Percentiles rank a stretch among this genome's conserved stretches.
These are phyloP conservation scores for Fraxinus albicans DNA, from an alignment of 305 asterid species.

Conservation along the genomic window DNA sequence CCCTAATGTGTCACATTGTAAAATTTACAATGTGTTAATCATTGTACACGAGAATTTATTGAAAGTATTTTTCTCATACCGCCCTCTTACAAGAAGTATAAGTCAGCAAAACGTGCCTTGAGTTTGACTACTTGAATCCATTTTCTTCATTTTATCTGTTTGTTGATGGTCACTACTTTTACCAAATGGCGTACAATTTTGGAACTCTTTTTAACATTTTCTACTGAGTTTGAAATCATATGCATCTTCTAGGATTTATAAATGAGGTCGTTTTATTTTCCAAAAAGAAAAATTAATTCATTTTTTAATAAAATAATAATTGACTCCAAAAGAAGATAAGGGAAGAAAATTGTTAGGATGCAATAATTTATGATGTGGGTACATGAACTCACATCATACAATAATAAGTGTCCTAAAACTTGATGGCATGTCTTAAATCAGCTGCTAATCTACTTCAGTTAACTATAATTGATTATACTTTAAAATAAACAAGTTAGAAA, in stretches of 20 bases:
- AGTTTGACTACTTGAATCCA: not conserved
- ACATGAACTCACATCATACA: not conserved
- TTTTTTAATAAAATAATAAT: not conserved
- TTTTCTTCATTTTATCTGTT: not conserved
- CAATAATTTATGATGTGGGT: not conserved
- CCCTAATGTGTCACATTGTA: too few relatives aligned
- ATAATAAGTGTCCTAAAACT: not conserved
- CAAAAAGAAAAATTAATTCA: not conserved
- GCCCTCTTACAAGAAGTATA: not conserved
- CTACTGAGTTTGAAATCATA: not conserved
- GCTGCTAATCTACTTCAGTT: not conserved
- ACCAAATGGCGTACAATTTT: not conserved
- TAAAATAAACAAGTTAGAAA: not conserved
- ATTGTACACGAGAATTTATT: too few relatives aligned
- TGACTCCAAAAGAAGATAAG: not conserved
- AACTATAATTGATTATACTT: not conserved
- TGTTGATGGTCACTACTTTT: not conserved
- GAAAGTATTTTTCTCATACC: too few relatives aligned
- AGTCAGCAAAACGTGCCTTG: not conserved
- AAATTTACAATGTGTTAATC: too few relatives aligned
- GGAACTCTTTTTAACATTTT: not conserved
- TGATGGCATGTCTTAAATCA: conserved; percentile 1
- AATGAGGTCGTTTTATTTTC: not conserved
- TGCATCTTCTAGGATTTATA: not conserved
- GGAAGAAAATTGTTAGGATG: not conserved